Evolutionary conservation across 2,329 filamentous ascomycete species (phyloP).

Genomic region (Piedraia hortae): DNA sequence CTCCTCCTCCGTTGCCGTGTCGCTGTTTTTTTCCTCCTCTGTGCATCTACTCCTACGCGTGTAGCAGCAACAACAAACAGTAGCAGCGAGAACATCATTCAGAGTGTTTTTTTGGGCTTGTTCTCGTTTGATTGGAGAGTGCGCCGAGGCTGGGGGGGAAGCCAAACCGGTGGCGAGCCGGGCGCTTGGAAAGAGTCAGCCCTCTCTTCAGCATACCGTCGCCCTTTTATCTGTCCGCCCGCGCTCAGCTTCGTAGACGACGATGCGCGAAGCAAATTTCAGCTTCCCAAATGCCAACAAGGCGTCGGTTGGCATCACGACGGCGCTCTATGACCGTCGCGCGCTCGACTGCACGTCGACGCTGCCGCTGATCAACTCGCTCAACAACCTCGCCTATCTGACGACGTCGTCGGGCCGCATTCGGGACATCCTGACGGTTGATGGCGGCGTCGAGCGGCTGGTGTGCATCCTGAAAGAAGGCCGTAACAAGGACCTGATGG

Average conservation of each 20-base stretch:
- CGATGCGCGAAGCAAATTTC: slow-evolving; percentile 98
- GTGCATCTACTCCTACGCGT: too few species aligned
- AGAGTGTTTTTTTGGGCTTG: too few species aligned
- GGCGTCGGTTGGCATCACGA: slow-evolving; percentile 95
- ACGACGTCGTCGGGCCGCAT: slow-evolving; percentile 95
- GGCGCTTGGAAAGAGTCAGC: too few species aligned
- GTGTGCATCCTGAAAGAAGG: slow-evolving; percentile 97
- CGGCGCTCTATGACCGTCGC: slow-evolving; percentile 86
- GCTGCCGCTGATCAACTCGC: slow-evolving; percentile 87
- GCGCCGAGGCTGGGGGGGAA: too few species aligned
- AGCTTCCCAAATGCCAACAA: slow-evolving; percentile 99
- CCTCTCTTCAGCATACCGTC: too few species aligned
- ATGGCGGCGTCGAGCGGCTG: slow-evolving; percentile 88
- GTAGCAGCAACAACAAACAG: too few species aligned
- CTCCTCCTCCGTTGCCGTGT: too few species aligned
- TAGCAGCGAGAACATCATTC: too few species aligned
- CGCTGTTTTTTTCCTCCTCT: too few species aligned
- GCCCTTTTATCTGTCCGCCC: too few species aligned
- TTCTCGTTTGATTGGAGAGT: too few species aligned
- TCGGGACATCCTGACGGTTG: slow-evolving; percentile 88
- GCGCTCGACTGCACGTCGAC: slow-evolving; percentile 97
- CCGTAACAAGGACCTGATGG: slow-evolving; percentile 93
- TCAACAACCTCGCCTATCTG: slow-evolving; percentile 94
- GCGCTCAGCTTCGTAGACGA: slow-evolving; percentile 22
- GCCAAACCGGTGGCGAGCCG: too few species aligned